These are phyloP conservation scores for Linaria vulgaris DNA, from an alignment of 257 asterid species.

Conservation along the genomic window DNA sequence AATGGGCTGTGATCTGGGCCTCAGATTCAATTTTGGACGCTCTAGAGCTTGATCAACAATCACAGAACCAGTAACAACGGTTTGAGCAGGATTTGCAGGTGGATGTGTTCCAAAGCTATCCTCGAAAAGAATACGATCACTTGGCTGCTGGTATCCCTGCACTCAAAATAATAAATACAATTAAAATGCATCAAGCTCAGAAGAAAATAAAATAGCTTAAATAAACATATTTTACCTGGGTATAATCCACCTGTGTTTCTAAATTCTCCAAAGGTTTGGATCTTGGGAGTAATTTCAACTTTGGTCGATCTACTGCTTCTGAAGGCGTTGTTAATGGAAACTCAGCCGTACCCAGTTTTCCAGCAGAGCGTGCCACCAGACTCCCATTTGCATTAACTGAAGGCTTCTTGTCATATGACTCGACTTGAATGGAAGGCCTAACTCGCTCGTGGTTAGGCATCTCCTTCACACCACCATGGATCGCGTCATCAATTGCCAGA, in stretches of 20 bases:
- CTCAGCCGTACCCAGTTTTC: constrained; percentile 41
- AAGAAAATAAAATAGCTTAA: constrained; percentile 9
- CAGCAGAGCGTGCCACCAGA: constrained; percentile 32
- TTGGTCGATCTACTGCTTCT: constrained; percentile 71
- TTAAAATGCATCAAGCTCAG: neutral
- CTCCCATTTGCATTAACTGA: constrained; percentile 33
- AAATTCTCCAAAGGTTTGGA: constrained; percentile 74
- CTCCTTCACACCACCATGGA: constrained; percentile 44
- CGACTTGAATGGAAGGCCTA: constrained; percentile 37
- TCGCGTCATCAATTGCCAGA: constrained; percentile 46
- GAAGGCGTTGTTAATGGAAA: constrained; percentile 41
- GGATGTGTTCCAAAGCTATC: constrained; percentile 35
- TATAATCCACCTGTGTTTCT: constrained; percentile 42
- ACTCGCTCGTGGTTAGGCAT: constrained; percentile 43
- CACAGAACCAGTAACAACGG: constrained; percentile 34
- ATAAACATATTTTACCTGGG: constrained; percentile 46
- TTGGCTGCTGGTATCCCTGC: constrained; percentile 50
- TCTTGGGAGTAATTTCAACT: constrained; percentile 85
- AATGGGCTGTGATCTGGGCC: constrained; percentile 58
- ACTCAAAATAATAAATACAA: constrained; percentile 21
- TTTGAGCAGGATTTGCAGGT: constrained; percentile 36
- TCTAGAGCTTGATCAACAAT: constrained; percentile 43
- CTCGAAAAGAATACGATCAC: constrained; percentile 37
- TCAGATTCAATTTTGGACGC: constrained; percentile 72
- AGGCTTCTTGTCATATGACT: constrained; percentile 42